A percentile compares a stretch with the other conserved stretches of the same genome.
These are phyloP conservation scores for Begonia masoniana DNA, from an alignment of 306 rosid species.

Conservation along the genomic window DNA sequence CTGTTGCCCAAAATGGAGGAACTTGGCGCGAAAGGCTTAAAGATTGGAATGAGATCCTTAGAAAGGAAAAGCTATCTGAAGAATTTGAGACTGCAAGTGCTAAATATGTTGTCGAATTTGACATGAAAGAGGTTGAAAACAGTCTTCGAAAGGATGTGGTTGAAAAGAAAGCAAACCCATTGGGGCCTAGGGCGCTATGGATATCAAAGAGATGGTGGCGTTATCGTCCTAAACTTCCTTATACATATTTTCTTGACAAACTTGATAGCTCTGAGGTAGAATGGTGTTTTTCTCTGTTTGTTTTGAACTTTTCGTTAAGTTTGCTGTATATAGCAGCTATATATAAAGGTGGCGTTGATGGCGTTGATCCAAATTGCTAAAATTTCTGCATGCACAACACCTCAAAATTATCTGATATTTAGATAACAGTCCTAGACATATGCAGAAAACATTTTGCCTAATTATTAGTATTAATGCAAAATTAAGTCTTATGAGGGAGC, in stretches of 20 bases:
- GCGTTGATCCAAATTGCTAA: too few relatives aligned
- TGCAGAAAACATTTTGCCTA: too few relatives aligned
- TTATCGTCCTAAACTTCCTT: slow-evolving; percentile 89
- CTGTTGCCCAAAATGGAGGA: slow-evolving; percentile 32
- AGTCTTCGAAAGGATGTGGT: slow-evolving; percentile 85
- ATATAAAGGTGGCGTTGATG: too few relatives aligned
- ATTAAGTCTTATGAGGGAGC: too few relatives aligned
- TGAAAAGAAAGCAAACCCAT: slow-evolving; percentile 44
- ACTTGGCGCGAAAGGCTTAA: slow-evolving; percentile 82
- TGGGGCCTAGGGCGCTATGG: slow-evolving; percentile 76
- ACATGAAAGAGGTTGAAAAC: slow-evolving; percentile 95
- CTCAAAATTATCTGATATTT: too few relatives aligned
- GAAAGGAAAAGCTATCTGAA: slow-evolving; percentile 48
- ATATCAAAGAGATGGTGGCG: slow-evolving; percentile 96
- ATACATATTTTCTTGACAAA: slow-evolving; percentile 76
- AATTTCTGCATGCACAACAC: too few relatives aligned
- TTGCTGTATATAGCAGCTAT: too few relatives aligned
- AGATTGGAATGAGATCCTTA: slow-evolving; percentile 67
- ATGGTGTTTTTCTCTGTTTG: slow-evolving; percentile 8
- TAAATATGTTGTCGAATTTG: slow-evolving; percentile 77
- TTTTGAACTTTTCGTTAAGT: neutral
- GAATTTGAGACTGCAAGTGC: slow-evolving; percentile 49
- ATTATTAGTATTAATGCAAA: too few relatives aligned
- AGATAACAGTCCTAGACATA: too few relatives aligned
- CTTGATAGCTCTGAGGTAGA: slow-evolving; percentile 87